A percentile compares a stretch with the other conserved stretches of the same genome.
These are phyloP conservation scores for Elsinoe necatrix DNA, from an alignment of 2,329 filamentous ascomycete species.

Conservation along the genomic window DNA sequence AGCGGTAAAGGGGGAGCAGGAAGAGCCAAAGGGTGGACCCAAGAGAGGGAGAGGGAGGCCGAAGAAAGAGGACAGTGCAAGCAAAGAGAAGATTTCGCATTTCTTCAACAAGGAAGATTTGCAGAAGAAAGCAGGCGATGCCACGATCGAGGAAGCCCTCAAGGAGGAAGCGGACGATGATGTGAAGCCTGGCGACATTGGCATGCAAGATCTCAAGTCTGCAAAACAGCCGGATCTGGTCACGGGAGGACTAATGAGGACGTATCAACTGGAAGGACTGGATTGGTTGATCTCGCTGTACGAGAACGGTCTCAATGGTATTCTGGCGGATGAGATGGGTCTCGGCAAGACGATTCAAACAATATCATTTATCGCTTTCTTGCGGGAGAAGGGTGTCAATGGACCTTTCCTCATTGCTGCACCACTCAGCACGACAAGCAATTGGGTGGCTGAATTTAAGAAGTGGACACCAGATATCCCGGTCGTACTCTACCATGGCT, in stretches of 20 bases:
- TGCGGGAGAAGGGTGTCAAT: slow-evolving; percentile 78
- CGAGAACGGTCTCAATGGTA: slow-evolving; percentile 87
- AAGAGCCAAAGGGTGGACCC: slow-evolving; percentile 8
- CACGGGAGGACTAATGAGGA: slow-evolving; percentile 80
- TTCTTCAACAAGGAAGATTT: slow-evolving; percentile 55
- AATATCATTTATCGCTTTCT: slow-evolving; percentile 75
- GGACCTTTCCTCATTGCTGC: slow-evolving; percentile 88
- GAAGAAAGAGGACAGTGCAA: slow-evolving; percentile 27
- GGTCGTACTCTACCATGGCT: slow-evolving; percentile 84
- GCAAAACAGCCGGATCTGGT: slow-evolving; percentile 80
- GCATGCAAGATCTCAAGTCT: slow-evolving; percentile 62
- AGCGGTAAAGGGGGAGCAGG: slow-evolving; percentile 17
- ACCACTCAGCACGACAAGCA: slow-evolving; percentile 82
- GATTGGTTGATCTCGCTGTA: slow-evolving; percentile 82
- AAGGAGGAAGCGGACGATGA: slow-evolving; percentile 51
- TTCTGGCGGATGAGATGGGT: slow-evolving; percentile 91
- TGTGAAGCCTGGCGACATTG: slow-evolving; percentile 51
- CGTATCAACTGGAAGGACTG: slow-evolving; percentile 87
- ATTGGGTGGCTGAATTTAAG: slow-evolving; percentile 91
- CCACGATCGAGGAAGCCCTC: slow-evolving; percentile 49
- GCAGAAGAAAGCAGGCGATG: slow-evolving; percentile 44
- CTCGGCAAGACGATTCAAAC: slow-evolving; percentile 88
- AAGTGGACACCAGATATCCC: slow-evolving; percentile 86
- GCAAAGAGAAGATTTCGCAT: slow-evolving; percentile 43
- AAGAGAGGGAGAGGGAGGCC: slow-evolving; percentile 28